phyloP scores from a whole-genome alignment of 805 yeast genomes.

The Nematodospora valgi region DNA sequence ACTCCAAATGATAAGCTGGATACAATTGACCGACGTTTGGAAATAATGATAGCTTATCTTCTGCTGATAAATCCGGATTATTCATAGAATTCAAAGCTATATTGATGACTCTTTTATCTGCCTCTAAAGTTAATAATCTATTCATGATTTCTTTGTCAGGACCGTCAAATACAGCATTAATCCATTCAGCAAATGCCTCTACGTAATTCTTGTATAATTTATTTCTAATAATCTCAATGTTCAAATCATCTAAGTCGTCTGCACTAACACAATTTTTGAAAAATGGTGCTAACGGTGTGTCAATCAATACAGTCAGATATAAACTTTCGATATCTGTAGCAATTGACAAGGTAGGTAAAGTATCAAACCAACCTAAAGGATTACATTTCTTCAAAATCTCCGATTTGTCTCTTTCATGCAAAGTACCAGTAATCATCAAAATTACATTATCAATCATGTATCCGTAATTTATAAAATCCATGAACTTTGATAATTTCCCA shows the following conservation, averaged over 20 bases:
- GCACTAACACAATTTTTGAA: slow-evolving; percentile 85
- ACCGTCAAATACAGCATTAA: slow-evolving; percentile 52
- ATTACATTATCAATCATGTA: slow-evolving; percentile 98
- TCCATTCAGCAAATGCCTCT: slow-evolving; percentile 77
- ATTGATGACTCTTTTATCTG: slow-evolving; percentile 91
- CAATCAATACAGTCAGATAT: slow-evolving; percentile 88
- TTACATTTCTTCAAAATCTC: slow-evolving; percentile 90
- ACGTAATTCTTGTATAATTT: slow-evolving; percentile 88
- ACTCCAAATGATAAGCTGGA: slow-evolving; percentile 61
- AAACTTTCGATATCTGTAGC: slow-evolving; percentile 95
- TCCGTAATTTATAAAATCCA: slow-evolving; percentile 92
- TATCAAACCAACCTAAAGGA: slow-evolving; percentile 98
- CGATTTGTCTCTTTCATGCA: slow-evolving; percentile 87
- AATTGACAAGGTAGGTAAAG: slow-evolving; percentile 89
- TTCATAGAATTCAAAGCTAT: slow-evolving; percentile 87
- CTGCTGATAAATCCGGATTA: slow-evolving; percentile 66
- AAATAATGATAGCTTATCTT: slow-evolving; percentile 66
- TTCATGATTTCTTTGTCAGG: slow-evolving; percentile 85
- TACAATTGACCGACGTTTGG: slow-evolving; percentile 82
- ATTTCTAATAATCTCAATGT: slow-evolving; percentile 92
- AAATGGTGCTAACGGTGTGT: slow-evolving; percentile 96
- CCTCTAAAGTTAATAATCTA: slow-evolving; percentile 79
- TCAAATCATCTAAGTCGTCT: slow-evolving; percentile 89
- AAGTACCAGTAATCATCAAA: slow-evolving; percentile 92
- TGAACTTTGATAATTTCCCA: slow-evolving; percentile 72